Base-by-base conservation (phyloP, 805 yeast genomes). In the Zygoascus bituminiphila region DNA sequence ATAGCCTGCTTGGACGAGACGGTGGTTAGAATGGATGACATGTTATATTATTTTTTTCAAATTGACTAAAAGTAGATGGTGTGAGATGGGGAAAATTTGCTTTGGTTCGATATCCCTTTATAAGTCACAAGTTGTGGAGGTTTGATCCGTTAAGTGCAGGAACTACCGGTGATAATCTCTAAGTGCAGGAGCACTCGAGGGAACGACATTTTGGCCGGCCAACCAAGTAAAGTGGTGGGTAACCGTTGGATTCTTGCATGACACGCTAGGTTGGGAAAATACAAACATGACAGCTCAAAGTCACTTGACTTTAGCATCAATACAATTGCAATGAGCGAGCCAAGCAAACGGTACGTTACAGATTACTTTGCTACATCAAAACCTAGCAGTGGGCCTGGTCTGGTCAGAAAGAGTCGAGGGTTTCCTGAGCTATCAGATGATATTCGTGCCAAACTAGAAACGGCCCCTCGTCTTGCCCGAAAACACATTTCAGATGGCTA, bases 1-100 rank as follows among this genome's bases (percentile, higher is more conserved):
- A 71, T 71, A 35, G 96, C 84, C 53, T 79, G 73, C 26, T 67
- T 65, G 2, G 95, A 82, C 1, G 91, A 77, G 25, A 83, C 68
- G 69, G 69, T 39, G 15, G 42, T 4, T 15, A 39, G 20, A 39
- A 20, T n/a, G 15, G 42, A 39, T 15, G 17, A 12, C n/a, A 36
- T 15, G 19, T 14, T 36, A 15, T 9, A 9, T 26, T 9, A 26
- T 26, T 9, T 26, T 26, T 26, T 9, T 9, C 33, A 26, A 26
- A 14, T 26, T 26, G 33, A 14, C 33, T 26, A 14, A 26, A n/a
- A n/a, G n/a, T n/a, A n/a, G n/a, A n/a, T n/a, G n/a, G n/a, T n/a
- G n/a, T n/a, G 4, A 17, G 39, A 36, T 14, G 10, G 20, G 39
- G 14, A 36, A 36, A 19, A 36, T 36, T 36, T 36, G 33, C n/a